These are phyloP conservation scores for Acorus gramineus DNA, from an alignment of 106 monocot species.

Conservation along the genomic window DNA sequence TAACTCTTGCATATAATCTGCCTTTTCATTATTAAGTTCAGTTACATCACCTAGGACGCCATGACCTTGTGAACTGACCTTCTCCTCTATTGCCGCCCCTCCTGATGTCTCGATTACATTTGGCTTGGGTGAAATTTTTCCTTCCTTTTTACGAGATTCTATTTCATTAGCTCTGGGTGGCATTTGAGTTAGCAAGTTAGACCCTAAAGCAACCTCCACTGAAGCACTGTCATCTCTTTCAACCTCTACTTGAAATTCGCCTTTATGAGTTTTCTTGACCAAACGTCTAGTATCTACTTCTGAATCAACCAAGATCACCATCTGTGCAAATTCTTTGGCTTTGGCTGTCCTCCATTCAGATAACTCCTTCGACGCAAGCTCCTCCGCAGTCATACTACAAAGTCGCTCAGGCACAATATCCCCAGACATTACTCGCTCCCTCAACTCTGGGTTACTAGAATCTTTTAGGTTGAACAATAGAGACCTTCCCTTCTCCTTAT, in stretches of 20 bases:
- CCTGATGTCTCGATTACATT: slow-evolving; percentile 17
- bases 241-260: slow-evolving; percentile 85
- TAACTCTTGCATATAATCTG: slow-evolving; percentile 70
- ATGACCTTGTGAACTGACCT: slow-evolving; percentile 19
- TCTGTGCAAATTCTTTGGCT: slow-evolving; percentile 81
- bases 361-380: slow-evolving; percentile 93
- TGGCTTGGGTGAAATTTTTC: background rate
- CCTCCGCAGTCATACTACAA: slow-evolving; percentile 87
- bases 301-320: slow-evolving; percentile 67
- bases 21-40: slow-evolving; percentile 33
- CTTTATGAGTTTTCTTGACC: slow-evolving; percentile 98
- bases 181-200: slow-evolving; percentile 20
- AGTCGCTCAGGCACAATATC: slow-evolving; percentile 69
- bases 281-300: slow-evolving; percentile 67
- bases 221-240: slow-evolving; percentile 54
- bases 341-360: slow-evolving; percentile 87
- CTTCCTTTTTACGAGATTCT: slow-evolving; percentile 2
- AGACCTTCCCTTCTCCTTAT: slow-evolving; percentile 92
- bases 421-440: slow-evolving; percentile 57
- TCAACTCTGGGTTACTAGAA: slow-evolving; percentile 71
- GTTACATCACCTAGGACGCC: slow-evolving; percentile 13
- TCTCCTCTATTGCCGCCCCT: slow-evolving; percentile 3
- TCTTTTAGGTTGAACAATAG: slow-evolving; percentile 94
- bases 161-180: slow-evolving; percentile 5
- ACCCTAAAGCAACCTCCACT: slow-evolving; percentile 44